Evolutionary conservation across 2,329 filamentous ascomycete genomes (phyloP).

Genomic region (Scolecobasidium constrictum): DNA sequence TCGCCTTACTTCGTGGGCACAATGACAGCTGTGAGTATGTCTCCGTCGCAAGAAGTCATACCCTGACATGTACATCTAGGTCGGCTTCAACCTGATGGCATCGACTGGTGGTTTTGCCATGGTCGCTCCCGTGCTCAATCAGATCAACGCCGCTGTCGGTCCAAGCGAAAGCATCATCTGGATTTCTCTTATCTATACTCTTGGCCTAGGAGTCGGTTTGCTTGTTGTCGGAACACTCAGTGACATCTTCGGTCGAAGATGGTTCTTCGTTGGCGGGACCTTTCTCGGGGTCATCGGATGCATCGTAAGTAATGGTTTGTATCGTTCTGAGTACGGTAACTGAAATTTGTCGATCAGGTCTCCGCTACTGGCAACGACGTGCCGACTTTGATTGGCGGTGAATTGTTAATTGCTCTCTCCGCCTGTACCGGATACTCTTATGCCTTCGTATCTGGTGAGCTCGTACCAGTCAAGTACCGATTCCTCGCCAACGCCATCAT

Average conservation of each 20-base stretch:
- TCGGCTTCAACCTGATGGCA: slow-evolving; percentile 12
- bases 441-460: slow-evolving; percentile 15
- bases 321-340: no score
- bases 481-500: slow-evolving; percentile 14
- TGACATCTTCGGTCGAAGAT: slow-evolving; percentile 15
- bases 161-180: slow-evolving; percentile 22
- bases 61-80: slow-evolving; percentile 10
- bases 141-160: slow-evolving; percentile 22
- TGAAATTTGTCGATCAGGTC: no score
- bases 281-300: slow-evolving; percentile 6
- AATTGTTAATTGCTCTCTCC: slow-evolving; percentile 11
- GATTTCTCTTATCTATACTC: slow-evolving; percentile 8
- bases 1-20: slow-evolving; percentile 7
- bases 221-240: slow-evolving; percentile 18
- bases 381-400: slow-evolving; percentile 12
- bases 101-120: slow-evolving; percentile 11
- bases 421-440: slow-evolving; percentile 12
- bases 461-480: slow-evolving; percentile 17
- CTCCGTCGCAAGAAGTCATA: neutral
- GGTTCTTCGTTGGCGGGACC: slow-evolving; percentile 12
- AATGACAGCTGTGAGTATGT: slow-evolving; percentile 2
- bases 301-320: slow-evolving; percentile 5
- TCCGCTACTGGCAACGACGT: slow-evolving; percentile 13
- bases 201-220: slow-evolving; percentile 12
- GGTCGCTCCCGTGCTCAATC: slow-evolving; percentile 8